phyloP scores from a whole-genome alignment of 1,284 basidiomycete genomes.

The Malassezia japonica region DNA sequence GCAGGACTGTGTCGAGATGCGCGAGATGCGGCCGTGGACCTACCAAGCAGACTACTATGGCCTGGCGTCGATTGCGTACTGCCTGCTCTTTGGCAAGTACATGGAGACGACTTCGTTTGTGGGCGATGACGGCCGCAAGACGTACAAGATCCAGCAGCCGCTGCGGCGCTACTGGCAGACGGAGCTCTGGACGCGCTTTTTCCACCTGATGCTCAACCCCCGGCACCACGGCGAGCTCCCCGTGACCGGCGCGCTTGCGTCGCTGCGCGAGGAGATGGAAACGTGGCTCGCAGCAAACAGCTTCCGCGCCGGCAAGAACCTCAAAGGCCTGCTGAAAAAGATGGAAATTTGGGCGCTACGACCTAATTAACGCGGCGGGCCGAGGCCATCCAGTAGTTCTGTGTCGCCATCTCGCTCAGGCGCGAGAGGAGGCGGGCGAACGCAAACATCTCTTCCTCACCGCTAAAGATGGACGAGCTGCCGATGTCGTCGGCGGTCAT shows the following conservation, averaged over 20 bases:
- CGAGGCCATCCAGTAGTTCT: constrained; percentile 22
- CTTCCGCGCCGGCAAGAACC: constrained; percentile 62
- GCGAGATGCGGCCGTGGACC: constrained; percentile 73
- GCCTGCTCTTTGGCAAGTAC: constrained; percentile 91
- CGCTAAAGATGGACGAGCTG: constrained; percentile 42
- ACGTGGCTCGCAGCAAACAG: constrained; percentile 61
- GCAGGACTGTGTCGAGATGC: constrained; percentile 88
- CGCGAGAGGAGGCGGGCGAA: constrained; percentile 45
- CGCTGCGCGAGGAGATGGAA: constrained; percentile 71
- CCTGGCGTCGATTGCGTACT: constrained; percentile 81
- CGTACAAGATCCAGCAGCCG: constrained; percentile 53
- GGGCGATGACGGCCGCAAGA: constrained; percentile 7
- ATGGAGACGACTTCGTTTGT: constrained; percentile 47
- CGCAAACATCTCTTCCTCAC: constrained; percentile 46
- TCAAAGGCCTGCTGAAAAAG: constrained; percentile 42
- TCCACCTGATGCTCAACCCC: constrained; percentile 72
- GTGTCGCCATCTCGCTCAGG: constrained; percentile 42
- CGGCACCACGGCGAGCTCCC: constrained; percentile 58
- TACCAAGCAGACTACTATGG: constrained; percentile 94
- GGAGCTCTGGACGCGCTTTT: constrained; percentile 72
- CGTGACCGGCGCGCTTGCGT: constrained; percentile 60
- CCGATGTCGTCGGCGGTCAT: constrained; percentile 43
- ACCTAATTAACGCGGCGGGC: not conserved
- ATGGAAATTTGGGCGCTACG: constrained; percentile 38
- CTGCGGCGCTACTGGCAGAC: constrained; percentile 93